Base-by-base conservation (phyloP, 257 asterid species). In the Haberlea rhodopensis region DNA sequence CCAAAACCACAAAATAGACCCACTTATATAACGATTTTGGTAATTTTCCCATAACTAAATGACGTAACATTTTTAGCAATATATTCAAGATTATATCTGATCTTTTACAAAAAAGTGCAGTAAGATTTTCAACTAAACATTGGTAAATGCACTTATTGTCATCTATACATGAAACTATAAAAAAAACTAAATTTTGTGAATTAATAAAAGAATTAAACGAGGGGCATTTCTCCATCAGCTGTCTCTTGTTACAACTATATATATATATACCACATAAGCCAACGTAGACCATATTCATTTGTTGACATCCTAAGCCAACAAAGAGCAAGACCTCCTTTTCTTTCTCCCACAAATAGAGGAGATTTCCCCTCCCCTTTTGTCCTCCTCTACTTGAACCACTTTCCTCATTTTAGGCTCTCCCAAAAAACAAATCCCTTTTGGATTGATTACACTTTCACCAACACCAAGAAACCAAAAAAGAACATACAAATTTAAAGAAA, bases 261-360 rank as follows among this genome's bases (percentile, higher is more conserved):
- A 75, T 79, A 80, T 79, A 87, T 63, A 71, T 65, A 64, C 71
- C 83, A 78, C 40, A 85, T 76, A 87, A 81, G 90, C 95, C 95
- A 87, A 85, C 81, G 82, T 46, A 77, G 79, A 67, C 64, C 69
- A 71, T 70, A 66, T 53, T 73, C 71, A 56, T 67, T 59, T 64
- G 61, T 29, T 72, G 63, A 40, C 46, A 53, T 66, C 67, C 60
- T 60, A 57, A 56, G 57, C 72, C 60, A 72, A 45, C 70, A 28
- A 51, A 58, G 51, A 61, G 65, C 18, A 58, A 53, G 28, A 40
- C 46, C 19, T 24, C 28, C 19, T 60, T 61, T 67, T 69, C 72
- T 51, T n/a, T 66, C 64, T 66, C 58, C 69, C 77, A 48, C 65
- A 79, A 75, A 73, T 31, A 66, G 56, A 67, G 80, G 80, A 82